Evolutionary conservation across 2,329 filamentous ascomycete species (phyloP), one percentile per base, ranked within the genome.

Genomic region (Botryotinia globosa): DNA sequence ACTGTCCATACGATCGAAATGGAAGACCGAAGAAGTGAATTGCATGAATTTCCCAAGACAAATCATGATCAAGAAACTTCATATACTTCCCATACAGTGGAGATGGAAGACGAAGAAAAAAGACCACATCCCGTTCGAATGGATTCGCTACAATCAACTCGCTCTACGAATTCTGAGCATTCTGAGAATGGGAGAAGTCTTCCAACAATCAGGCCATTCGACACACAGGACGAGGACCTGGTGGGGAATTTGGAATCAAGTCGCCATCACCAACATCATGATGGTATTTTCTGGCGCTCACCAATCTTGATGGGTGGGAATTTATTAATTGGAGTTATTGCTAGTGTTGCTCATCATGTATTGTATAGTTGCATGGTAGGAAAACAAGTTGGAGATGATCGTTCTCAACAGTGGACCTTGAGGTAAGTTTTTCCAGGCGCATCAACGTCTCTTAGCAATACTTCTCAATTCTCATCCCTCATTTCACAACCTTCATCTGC

Each of bases 271-370:
- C 42, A 69, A n/a, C 20, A 54, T 29, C 64, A 72, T 6, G 45
- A 72, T 68, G 64, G 71, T 22, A 59, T 72, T 2, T 77, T 75
- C 61, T 77, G 74, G 75, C 63, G 68, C 25, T 76, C 75, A 10
- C 75, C 75, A 18, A 69, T 70, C 2, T 37, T 48, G 9, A 76
- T 76, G 75, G 58, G 69, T 34, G 70, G 48, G 20, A 73, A 69
- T 34, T 61, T 74, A 5, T 25, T 75, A 2, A 22, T 72, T 62
- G 75, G 74, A 9, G 61, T 76, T 7, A 39, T 74, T 51, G 48
- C 72, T 18, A 66, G 71, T 68, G 12, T 75, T 18, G 56, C 56
- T 12, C 74, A 75, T 56, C 73, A 76, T 56, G 12, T 72, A 3
- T 75, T 71, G 20, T 75, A 75, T 39, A 48, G 22, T 4, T 71